phyloP scores from a whole-genome alignment of 345 rosid species.

The Eucalyptus rudis region DNA sequence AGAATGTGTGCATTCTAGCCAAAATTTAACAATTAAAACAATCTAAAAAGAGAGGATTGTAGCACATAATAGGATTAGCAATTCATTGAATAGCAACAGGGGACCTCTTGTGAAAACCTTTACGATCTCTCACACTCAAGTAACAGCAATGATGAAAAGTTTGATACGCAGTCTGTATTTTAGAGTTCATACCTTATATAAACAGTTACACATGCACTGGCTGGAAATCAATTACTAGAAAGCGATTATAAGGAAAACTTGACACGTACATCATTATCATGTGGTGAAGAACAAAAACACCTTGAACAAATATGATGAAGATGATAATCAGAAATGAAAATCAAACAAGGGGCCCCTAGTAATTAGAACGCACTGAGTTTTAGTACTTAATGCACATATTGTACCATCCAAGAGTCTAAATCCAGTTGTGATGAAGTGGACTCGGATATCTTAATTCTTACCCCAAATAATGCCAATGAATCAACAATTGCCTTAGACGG shows the following conservation, averaged over 20 bases:
- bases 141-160: background rate
- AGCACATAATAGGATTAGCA: background rate
- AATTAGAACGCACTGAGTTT: background rate
- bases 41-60: background rate
- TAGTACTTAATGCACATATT: background rate
- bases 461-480: conserved; percentile 93
- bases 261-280: background rate
- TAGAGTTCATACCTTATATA: background rate
- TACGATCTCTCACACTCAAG: background rate
- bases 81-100: background rate
- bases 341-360: background rate
- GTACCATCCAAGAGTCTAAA: background rate
- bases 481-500: conserved; percentile 84
- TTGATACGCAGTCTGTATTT: background rate
- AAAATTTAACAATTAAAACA: background rate
- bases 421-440: background rate
- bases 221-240: background rate
- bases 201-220: background rate
- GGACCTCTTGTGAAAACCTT: background rate
- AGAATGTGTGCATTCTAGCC: background rate
- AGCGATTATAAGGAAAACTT: background rate
- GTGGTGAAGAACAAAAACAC: background rate
- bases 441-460: conserved; percentile 6
- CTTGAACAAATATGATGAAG: background rate
- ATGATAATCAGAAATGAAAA: background rate